Conservation (phyloP, 78 protist genomes). For the Capsaspora owczarzaki region DNA sequence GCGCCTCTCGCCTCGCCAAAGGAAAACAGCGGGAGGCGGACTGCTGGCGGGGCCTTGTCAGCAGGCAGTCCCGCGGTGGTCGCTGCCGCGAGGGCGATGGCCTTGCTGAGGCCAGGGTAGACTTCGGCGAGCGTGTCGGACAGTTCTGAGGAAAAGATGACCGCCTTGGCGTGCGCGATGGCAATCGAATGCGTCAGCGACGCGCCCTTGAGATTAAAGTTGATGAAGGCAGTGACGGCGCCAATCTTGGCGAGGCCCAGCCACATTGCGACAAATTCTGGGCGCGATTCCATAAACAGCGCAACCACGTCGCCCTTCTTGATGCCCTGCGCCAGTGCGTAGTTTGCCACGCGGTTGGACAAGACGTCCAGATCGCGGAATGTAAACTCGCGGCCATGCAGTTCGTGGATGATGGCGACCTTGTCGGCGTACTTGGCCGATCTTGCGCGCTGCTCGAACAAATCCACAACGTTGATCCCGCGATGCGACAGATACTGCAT, state of each 20-base stretch:
- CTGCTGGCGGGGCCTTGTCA: background rate
- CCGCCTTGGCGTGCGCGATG: background rate
- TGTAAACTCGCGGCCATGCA: background rate
- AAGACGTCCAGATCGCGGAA: background rate
- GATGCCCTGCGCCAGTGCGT: background rate
- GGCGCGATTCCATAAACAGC: background rate
- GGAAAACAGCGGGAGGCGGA: background rate
- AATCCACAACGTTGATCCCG: background rate
- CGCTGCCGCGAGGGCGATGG: background rate
- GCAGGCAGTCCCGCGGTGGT: background rate
- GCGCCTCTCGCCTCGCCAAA: background rate
- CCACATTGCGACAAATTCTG: constrained; percentile 11
- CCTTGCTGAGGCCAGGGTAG: background rate
- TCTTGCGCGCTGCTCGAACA: background rate
- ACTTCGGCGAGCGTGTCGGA: background rate
- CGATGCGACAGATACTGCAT: background rate
- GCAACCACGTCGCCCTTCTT: background rate
- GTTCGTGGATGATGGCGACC: background rate
- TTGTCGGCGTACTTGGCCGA: background rate
- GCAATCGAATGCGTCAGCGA: constrained; percentile 13
- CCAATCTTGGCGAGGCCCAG: constrained; percentile 38
- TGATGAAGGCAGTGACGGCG: constrained; percentile 19
- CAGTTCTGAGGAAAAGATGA: background rate
- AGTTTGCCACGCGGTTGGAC: background rate
- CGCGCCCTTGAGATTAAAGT: background rate